A percentile compares a stretch with the other conserved stretches of the same genome.
These are phyloP conservation scores for Angomonas ambiguus DNA, from an alignment of 208 protist genomes.

Conservation along the genomic window DNA sequence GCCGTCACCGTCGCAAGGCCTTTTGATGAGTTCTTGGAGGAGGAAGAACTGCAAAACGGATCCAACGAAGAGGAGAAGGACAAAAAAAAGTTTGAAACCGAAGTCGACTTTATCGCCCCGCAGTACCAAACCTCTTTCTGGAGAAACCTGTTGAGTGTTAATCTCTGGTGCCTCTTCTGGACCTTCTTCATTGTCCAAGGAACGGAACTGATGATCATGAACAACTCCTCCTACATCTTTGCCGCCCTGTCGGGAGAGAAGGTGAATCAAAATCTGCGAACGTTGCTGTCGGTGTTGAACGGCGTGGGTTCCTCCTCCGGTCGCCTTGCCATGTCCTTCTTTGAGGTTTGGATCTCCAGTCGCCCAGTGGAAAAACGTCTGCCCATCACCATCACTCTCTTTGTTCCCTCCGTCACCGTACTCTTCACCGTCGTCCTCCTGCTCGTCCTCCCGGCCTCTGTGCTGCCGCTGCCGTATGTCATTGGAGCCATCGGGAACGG, in stretches of 20 bases:
- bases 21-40: neutral
- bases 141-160: constrained; percentile 25
- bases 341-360: constrained; percentile 51
- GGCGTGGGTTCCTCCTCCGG: constrained; percentile 53
- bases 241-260: constrained; percentile 30
- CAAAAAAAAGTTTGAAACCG: constrained; percentile 1
- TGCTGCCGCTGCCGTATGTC: constrained; percentile 46
- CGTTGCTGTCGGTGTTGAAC: constrained; percentile 58
- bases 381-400: constrained; percentile 47
- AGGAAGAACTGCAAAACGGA: neutral
- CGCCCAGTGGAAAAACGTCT: constrained; percentile 48
- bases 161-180: constrained; percentile 51
- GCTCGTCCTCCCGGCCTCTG: constrained; percentile 21
- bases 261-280: constrained; percentile 18
- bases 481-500: constrained; percentile 51
- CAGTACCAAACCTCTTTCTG: constrained; percentile 55
- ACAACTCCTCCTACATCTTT: constrained; percentile 46
- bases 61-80: neutral
- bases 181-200: constrained; percentile 35
- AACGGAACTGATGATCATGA: constrained; percentile 43
- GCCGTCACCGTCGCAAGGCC: neutral
- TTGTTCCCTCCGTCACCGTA: constrained; percentile 32
- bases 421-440: constrained; percentile 41
- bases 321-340: constrained; percentile 40
- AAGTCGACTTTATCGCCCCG: constrained; percentile 57